Evolutionary conservation across 345 rosid species (phyloP).

Genomic region (Rhizophora mangle): DNA sequence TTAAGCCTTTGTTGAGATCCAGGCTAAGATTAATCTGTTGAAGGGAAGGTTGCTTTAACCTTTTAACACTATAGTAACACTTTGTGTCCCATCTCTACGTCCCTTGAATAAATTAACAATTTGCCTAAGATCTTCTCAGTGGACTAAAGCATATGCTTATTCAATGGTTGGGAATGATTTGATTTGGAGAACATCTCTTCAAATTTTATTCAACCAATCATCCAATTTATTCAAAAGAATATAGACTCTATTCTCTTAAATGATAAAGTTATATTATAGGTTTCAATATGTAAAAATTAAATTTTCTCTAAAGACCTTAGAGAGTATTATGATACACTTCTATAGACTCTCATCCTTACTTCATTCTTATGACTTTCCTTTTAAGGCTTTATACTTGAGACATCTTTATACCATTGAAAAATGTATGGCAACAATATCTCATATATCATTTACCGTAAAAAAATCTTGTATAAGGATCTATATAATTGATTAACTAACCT

Average conservation of each 20-base stretch:
- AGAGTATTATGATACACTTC: no score
- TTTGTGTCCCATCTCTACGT: no score
- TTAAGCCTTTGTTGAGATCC: no score
- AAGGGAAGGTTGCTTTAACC: no score
- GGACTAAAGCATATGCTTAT: background rate
- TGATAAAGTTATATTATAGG: background rate
- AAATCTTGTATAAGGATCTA: background rate
- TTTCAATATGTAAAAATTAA: no score
- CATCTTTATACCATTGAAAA: background rate
- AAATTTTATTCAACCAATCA: background rate
- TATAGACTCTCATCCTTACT: no score
- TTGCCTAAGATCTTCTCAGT: background rate
- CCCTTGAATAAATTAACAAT: no score
- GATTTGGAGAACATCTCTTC: background rate
- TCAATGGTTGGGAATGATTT: background rate
- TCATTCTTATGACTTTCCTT: background rate
- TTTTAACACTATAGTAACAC: no score
- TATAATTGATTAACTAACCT: background rate
- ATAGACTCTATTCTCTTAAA: background rate
- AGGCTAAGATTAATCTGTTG: no score
- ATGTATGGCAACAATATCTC: background rate
- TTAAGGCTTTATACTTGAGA: background rate
- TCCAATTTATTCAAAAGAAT: background rate
- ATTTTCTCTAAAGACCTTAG: background rate
- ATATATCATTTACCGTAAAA: background rate